Base-by-base conservation (phyloP, 2,329 filamentous ascomycete species). In the Alternaria longipes region DNA sequence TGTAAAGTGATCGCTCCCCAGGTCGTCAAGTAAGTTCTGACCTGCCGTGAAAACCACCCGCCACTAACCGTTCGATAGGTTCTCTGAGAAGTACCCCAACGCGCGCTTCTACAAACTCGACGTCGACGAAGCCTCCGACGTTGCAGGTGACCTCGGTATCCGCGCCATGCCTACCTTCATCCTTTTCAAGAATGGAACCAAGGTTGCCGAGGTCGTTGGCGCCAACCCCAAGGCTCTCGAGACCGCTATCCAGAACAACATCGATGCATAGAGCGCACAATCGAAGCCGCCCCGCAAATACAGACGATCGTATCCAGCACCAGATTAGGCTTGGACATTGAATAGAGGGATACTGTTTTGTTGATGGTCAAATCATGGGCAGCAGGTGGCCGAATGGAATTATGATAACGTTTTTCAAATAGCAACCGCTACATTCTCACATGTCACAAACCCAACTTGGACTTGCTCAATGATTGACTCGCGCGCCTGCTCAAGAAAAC, bases 121-220 rank as follows among this genome's bases (percentile, higher is more conserved):
- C 80, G 93, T 97, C 72, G 94, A 97, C 80, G 84, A 93, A 67
- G 83, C 94, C 41, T 84, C 89, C 68, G 89, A 91, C 1, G 86
- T 97, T 51, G 89, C 91, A 32, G 85, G 90, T 73, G 88, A 95
- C 77, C 88, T 95, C 65, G 88, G 87, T 66, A 87, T 98, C 79
- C 89, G 91, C 71, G 93, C 94, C 78, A 97, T 98, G 93, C 94
- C 94, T 57, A 96, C 93, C 28, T 97, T 98, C 83, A 75, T 91
- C 58, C 80, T 96, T 75, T 97, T 93, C 87, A 91, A 93, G 86
- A 81, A 89, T 70, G 93, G 91, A 67, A 79, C 92, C 79, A 90
- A 91, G 84, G 80, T 89, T 36, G 84, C 81, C 44, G 90, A 92
- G 81, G 82, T 97, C 60, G 87, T 95, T 28, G 94, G 94, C 65